Conservation (phyloP, 805 yeast genomes). For the Myxozyma melibiosi region DNA sequence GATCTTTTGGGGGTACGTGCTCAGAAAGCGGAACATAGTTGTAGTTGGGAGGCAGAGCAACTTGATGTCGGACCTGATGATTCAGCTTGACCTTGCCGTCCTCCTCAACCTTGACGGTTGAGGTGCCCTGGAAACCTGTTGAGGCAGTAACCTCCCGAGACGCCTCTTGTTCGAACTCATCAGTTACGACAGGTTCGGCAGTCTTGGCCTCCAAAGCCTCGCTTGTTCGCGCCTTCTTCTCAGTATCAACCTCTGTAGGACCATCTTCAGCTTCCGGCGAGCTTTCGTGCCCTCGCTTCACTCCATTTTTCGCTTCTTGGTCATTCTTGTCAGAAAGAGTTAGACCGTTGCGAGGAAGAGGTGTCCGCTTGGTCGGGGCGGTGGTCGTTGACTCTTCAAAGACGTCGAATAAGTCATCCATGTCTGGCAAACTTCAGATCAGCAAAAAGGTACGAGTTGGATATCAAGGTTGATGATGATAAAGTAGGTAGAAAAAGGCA, state of each 20-base stretch:
- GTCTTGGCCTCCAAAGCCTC: background rate
- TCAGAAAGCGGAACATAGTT: constrained; percentile 86
- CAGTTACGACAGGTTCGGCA: constrained; percentile 70
- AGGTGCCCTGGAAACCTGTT: constrained; percentile 59
- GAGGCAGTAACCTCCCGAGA: constrained; percentile 86
- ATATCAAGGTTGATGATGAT: too few relatives aligned
- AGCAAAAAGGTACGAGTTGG: too few relatives aligned
- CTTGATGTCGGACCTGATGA: constrained; percentile 97
- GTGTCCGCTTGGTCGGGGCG: constrained; percentile 25
- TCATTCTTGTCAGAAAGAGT: background rate
- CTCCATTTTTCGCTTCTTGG: background rate
- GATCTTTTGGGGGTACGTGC: constrained; percentile 71
- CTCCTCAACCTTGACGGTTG: constrained; percentile 44
- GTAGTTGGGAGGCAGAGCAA: constrained; percentile 90
- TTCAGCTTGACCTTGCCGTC: constrained; percentile 66
- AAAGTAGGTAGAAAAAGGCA: too few relatives aligned
- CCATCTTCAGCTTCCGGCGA: background rate
- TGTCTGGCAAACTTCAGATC: constrained; percentile 1
- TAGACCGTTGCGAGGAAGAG: background rate
- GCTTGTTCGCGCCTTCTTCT: background rate
- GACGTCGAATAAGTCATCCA: constrained; percentile 40
- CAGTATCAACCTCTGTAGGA: constrained; percentile 24
- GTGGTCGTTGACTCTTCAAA: constrained; percentile 38
- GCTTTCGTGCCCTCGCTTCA: background rate
- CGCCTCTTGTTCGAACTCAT: constrained; percentile 84